Conservation (phyloP, 495 filamentous ascomycete genomes). For the Choiromyces venosus region DNA sequence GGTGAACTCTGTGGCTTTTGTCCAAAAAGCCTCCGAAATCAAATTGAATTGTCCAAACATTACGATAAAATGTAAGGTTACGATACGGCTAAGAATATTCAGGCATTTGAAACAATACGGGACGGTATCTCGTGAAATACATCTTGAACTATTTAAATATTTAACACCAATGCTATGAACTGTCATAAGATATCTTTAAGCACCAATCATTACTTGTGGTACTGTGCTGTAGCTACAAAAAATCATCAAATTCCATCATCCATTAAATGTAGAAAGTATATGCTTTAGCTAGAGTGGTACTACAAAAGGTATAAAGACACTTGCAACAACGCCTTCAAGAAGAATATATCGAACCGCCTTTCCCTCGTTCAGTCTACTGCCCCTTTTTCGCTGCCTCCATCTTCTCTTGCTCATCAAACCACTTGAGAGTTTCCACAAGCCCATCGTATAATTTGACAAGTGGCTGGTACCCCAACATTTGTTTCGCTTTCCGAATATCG, state of each 20-base stretch:
- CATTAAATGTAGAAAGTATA: background rate
- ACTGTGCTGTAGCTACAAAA: background rate
- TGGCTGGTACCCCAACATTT: conserved; percentile 67
- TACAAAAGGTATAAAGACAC: background rate
- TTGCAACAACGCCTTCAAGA: background rate
- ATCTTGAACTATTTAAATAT: background rate
- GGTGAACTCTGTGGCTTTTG: background rate
- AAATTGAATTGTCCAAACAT: background rate
- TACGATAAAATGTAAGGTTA: no score
- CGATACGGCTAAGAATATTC: background rate
- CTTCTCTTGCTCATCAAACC: conserved; percentile 54
- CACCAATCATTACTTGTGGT: background rate
- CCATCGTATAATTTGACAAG: conserved; percentile 71
- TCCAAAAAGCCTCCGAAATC: background rate
- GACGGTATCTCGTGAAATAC: background rate
- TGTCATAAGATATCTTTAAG: background rate
- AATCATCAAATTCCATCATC: background rate
- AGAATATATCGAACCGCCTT: background rate
- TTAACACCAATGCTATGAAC: background rate
- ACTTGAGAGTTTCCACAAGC: conserved; percentile 62
- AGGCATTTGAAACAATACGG: background rate
- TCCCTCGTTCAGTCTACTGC: conserved; percentile 17
- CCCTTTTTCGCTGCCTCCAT: conserved; percentile 43
- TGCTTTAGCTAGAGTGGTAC: background rate
- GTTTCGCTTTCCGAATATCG: conserved; percentile 76